These are phyloP conservation scores for Thelonectria olida DNA, from an alignment of 2,329 filamentous ascomycete genomes.

Conservation along the genomic window DNA sequence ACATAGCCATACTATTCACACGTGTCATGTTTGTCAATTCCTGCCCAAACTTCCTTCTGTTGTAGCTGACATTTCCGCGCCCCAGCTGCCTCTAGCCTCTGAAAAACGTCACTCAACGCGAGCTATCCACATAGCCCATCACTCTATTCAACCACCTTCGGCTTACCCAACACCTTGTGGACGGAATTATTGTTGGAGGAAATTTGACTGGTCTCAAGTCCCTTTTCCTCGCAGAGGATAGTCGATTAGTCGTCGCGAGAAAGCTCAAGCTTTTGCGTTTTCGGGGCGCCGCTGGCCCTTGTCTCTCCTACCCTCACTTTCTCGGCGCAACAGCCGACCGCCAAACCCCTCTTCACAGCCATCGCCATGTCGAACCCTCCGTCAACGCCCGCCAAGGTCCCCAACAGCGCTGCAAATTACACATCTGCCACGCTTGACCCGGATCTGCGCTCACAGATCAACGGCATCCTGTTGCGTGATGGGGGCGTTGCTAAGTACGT, in stretches of 20 bases:
- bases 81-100: no score
- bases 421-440: constrained; percentile 68
- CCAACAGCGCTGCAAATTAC: constrained; percentile 67
- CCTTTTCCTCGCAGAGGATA: no score
- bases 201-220: background rate
- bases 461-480: constrained; percentile 64
- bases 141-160: background rate
- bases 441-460: constrained; percentile 71
- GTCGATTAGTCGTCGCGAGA: no score
- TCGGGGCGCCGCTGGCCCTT: background rate
- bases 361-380: constrained; percentile 55
- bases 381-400: constrained; percentile 68
- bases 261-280: no score
- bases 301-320: background rate
- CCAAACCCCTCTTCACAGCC: background rate
- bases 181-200: background rate
- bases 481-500: constrained; percentile 68
- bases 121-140: no score
- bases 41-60: background rate
- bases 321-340: constrained; percentile 1
- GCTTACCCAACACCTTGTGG: background rate
- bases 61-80: background rate
- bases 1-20: no score
- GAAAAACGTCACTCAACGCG: background rate
- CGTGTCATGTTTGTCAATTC: background rate